Base-by-base conservation (phyloP, 805 yeast genomes). In the Candida xiaguanensis region DNA sequence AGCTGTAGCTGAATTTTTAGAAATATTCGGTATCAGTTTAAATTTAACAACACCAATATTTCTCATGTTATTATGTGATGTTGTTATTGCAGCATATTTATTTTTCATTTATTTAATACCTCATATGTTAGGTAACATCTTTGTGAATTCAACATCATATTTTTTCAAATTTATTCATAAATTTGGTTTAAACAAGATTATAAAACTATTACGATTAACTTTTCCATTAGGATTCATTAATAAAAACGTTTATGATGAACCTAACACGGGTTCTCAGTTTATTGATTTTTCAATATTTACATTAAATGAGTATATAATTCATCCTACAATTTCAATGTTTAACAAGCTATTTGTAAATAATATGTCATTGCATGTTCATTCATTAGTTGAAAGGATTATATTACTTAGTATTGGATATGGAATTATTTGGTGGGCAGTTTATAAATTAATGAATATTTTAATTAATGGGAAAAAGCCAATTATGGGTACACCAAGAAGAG, bases 71-170 rank as follows among this genome's bases (percentile, higher is more conserved):
- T 23, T 65, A 19, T 59, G 63, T 33, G 63, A 66, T 41, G 25
- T 51, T 8, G 47, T 61, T 14, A 57, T 65, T 20, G 52, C 67
- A 1, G 49, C 60, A 2, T 72, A 70, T 41, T 50, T 75, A 27
- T 57, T 70, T 22, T 31, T 65, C 11, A 59, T 74, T 0, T 78
- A 75, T 47, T 57, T 72, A 13, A 43, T 75, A 2, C 82, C 84
- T 8, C 70, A 75, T 5, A 48, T 68, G 31, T 32, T 73, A 3
- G 83, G 82, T 8, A 51, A 53, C 35, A 36, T 49, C 11, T 41
- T 42, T 45, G 39, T 36, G 25, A 6, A 51, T 5, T 8, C 40
- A n/a, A 41, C 36, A 39, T 60, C 62, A 17, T 23, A 27, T 35
- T 18, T 28, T 4, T 18, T 23, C 3, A 28, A 36, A 17, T 29